Percentiles rank a stretch among this genome's conserved stretches.
phyloP scores from a whole-genome alignment of 2,329 filamentous ascomycete species.

The Akanthomyces uredinophilus region DNA sequence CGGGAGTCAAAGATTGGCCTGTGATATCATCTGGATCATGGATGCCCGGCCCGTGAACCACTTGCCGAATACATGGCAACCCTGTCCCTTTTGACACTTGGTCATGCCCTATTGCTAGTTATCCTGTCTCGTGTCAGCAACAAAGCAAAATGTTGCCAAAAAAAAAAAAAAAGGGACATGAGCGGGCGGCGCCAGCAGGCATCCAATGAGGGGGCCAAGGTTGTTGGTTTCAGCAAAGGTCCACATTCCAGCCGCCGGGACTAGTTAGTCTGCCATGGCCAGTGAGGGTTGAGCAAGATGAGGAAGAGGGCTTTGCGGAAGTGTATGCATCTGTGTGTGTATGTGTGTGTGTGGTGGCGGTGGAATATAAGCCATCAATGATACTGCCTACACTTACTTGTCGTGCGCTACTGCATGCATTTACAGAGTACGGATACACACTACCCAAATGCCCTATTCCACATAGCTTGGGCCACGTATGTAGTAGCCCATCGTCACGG shows the following conservation, averaged over 20 bases:
- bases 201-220: not conserved
- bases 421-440: too few relatives aligned
- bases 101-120: too few relatives aligned
- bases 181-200: not conserved
- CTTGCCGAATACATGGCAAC: not conserved
- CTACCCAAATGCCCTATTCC: not conserved
- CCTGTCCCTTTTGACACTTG: too few relatives aligned
- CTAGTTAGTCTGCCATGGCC: not conserved
- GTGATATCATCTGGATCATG: not conserved
- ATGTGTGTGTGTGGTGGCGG: too few relatives aligned
- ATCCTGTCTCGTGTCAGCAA: too few relatives aligned
- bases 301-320: not conserved
- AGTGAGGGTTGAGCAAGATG: not conserved
- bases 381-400: too few relatives aligned
- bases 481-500: slow-evolving; percentile 1
- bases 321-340: too few relatives aligned
- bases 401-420: not conserved
- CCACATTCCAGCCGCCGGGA: slow-evolving; percentile 1
- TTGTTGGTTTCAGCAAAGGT: slow-evolving; percentile 2
- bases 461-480: not conserved
- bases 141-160: not conserved
- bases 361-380: too few relatives aligned
- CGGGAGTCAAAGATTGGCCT: too few relatives aligned
- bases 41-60: not conserved
- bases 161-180: not conserved